These are phyloP conservation scores for Cudoniella acicularis DNA, from an alignment of 495 filamentous ascomycete species.

Conservation along the genomic window DNA sequence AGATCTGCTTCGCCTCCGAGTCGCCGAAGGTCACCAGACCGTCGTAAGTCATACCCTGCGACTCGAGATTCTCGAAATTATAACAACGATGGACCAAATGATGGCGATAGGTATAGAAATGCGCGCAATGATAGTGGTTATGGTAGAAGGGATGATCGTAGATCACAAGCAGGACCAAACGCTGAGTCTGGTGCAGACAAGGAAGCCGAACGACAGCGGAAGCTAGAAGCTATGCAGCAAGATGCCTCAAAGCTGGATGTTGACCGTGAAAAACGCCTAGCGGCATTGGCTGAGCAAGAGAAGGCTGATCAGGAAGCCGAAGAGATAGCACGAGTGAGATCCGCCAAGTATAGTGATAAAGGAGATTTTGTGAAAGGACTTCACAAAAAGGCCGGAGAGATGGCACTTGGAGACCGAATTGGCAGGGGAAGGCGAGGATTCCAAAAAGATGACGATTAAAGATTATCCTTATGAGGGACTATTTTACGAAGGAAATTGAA, in stretches of 20 bases:
- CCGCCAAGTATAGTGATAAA: constrained; percentile 57
- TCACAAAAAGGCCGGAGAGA: constrained; percentile 54
- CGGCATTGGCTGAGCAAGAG: constrained; percentile 63
- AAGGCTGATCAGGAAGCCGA: constrained; percentile 61
- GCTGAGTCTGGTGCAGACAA: constrained; percentile 25
- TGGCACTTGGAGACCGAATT: constrained; percentile 54
- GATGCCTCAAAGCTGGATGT: constrained; percentile 76
- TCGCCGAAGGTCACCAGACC: constrained; percentile 19
- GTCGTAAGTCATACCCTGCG: constrained; percentile 26
- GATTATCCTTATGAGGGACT: too few relatives aligned
- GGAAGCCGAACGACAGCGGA: constrained; percentile 56
- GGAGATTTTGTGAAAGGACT: constrained; percentile 57
- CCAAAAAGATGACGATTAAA: constrained; percentile 32
- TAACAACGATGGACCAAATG: constrained; percentile 11
- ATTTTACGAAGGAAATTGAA: not conserved
- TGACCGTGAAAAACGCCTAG: constrained; percentile 67
- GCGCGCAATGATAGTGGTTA: constrained; percentile 17
- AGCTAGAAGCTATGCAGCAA: constrained; percentile 83
- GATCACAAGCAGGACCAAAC: constrained; percentile 5
- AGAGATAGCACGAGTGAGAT: constrained; percentile 50
- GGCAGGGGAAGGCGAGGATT: constrained; percentile 42
- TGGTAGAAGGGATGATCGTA: constrained; percentile 26
- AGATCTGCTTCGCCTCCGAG: constrained; percentile 23
- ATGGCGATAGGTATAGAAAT: constrained; percentile 11
- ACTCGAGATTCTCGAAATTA: constrained; percentile 19